Evolutionary conservation across 306 rosid species (phyloP).

Genomic region (Malus fusca): DNA sequence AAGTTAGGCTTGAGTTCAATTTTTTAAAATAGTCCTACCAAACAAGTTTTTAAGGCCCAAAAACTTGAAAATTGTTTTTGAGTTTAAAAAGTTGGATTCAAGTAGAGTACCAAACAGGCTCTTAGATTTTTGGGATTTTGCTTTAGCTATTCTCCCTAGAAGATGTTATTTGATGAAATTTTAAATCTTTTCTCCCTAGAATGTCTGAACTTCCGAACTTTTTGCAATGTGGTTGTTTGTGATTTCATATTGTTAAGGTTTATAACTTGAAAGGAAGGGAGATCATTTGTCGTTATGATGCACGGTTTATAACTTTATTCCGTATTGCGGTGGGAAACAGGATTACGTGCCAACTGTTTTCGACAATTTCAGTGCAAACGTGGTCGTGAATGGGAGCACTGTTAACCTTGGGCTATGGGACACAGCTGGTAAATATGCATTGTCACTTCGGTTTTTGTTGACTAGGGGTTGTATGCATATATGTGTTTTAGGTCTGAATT

Average conservation of each 20-base stretch:
- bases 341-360: slow-evolving; percentile 96
- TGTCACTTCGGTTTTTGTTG: slow-evolving; percentile 4
- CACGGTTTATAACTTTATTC: background rate
- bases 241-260: background rate
- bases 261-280: background rate
- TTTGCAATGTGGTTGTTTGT: background rate
- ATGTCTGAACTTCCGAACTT: background rate
- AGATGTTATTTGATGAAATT: background rate
- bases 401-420: slow-evolving; percentile 98
- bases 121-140: background rate
- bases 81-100: too few relatives aligned
- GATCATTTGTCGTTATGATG: background rate
- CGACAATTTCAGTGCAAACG: slow-evolving; percentile 98
- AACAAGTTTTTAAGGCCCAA: too few relatives aligned
- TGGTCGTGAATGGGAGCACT: slow-evolving; percentile 93
- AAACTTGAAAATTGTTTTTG: too few relatives aligned
- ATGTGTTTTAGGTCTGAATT: slow-evolving; percentile 25
- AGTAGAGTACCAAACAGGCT: too few relatives aligned
- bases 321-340: slow-evolving; percentile 45
- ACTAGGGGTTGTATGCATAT: background rate
- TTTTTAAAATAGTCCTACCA: too few relatives aligned
- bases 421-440: slow-evolving; percentile 73
- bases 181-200: background rate
- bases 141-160: background rate
- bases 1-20: too few relatives aligned